Evolutionary conservation across 2,329 filamentous ascomycete species (phyloP).

Genomic region (Epichloe hybrida): DNA sequence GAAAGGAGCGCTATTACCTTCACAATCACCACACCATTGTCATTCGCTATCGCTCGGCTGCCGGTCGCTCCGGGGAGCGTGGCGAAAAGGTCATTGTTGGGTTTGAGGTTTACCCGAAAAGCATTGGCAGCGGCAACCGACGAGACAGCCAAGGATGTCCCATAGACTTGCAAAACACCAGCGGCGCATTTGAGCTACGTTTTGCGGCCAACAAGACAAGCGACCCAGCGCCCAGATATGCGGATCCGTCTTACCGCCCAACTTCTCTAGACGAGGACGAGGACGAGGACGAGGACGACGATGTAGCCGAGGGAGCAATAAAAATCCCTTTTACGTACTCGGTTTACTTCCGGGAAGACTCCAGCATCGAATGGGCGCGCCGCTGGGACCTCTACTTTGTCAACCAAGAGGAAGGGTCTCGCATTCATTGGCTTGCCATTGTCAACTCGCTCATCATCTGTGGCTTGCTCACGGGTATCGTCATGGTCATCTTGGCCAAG

Average conservation of each 20-base stretch:
- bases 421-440: slow-evolving; percentile 80
- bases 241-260: slow-evolving; percentile 45
- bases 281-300: slow-evolving; percentile 39
- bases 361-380: slow-evolving; percentile 65
- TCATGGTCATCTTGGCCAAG: slow-evolving; percentile 67
- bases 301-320: slow-evolving; percentile 52
- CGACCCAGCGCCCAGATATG: slow-evolving; percentile 31
- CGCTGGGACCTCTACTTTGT: slow-evolving; percentile 86
- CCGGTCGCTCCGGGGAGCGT: slow-evolving; percentile 51
- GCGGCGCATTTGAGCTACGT: slow-evolving; percentile 54
- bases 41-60: slow-evolving; percentile 60
- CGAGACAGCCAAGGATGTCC: slow-evolving; percentile 56
- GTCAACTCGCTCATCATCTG: slow-evolving; percentile 78
- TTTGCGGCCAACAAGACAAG: slow-evolving; percentile 50
- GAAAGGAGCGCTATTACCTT: slow-evolving; percentile 55
- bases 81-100: slow-evolving; percentile 73
- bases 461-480: slow-evolving; percentile 61
- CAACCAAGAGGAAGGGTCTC: slow-evolving; percentile 68
- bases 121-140: slow-evolving; percentile 47
- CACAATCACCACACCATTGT: slow-evolving; percentile 85
- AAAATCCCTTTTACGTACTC: slow-evolving; percentile 79
- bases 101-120: slow-evolving; percentile 85
- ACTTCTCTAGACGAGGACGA: slow-evolving; percentile 29
- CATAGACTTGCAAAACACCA: slow-evolving; percentile 46
- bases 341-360: slow-evolving; percentile 77